Evolutionary conservation across 495 filamentous ascomycete genomes (phyloP), one percentile per base, ranked within the genome.

Genomic region (Penicillium chermesinum): DNA sequence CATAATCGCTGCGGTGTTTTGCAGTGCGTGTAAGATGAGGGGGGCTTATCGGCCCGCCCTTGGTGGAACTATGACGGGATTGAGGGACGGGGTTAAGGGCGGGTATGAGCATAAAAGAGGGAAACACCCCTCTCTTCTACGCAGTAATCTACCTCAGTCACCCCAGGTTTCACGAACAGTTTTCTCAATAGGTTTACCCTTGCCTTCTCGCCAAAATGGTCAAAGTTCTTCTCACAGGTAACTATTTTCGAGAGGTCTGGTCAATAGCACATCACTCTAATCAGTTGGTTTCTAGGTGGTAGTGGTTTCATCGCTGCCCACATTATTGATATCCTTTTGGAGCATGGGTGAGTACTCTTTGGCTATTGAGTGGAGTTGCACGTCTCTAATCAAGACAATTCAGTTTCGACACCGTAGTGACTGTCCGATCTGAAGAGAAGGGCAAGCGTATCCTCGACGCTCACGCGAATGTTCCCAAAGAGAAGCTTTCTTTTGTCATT

Each of bases 301-400:
- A 80, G 73, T 51, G 84, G 84, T 71, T 88, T 88, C 64, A 86
- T 88, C 48, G 84, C 84, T 44, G 87, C 87, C 48, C 88, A 95
- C 63, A 77, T 90, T 48, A 75, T 95, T 38, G 86, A 94, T 41
- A 74, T 80, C 34, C 79, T 95, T 20, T 72, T 91, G 30, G 62
- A 82, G 49, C 76, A 74, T 57, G 77, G 74, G 75, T 78, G 54
- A 33, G 65, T 40, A 19, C 15, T 38, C 13, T 39, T 25, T 13
- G 22, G 14, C 38, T 34, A 39, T 34, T 10, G 5, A 7, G 15
- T 25, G 4, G 2, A 25, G 49, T 40, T 16, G 37, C 47, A 53
- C 27, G 52, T n/a, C 17, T 38, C 20, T 30, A 10, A 37, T 19
- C 38, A n/a, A 47, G 47, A 21, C 35, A 19, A 30, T 17, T 41